Base-by-base conservation (phyloP, 306 rosid species). In the Malus asiatica region DNA sequence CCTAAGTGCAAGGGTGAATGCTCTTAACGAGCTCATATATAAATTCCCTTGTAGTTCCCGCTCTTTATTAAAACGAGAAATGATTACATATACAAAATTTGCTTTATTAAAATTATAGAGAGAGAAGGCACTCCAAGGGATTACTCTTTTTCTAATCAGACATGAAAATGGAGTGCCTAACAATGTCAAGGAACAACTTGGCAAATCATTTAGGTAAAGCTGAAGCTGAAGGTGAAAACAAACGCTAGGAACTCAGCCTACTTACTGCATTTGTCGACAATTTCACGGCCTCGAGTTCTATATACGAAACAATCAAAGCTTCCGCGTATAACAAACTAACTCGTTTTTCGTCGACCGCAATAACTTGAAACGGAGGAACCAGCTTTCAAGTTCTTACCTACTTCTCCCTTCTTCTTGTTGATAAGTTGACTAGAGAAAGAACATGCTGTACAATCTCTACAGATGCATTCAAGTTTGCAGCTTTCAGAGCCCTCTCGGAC, bases 401-500 rank as follows among this genome's bases (percentile, higher is more conserved):
- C 52, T 72, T 63, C 57, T 52, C 48, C 67, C 80, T 80, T 38
- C 80, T 80, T 38, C 73, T 25, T 29, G 77, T 80, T 67, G 87
- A 78, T 25, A 42, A 46, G 73, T 81, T 75, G 63, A 88, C 81
- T 13, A 91, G 82, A 51, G 87, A 85, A 40, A 88, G 78, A 80
- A 91, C 77, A 65, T 84, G 95, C 23, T 84, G 85, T 19, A 80
- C 90, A 77, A 91, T 91, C 79, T 85, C 87, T 12, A 79, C 78
- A 18, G 91, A 79, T 82, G 95, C 95, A 75, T 88, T 81, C 44
- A 80, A 86, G 25, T 85, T 87, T 73, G 93, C 90, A 72, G 87
- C 83, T 81, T 86, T 87, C 52, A 89, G 78, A 67, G 95, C 91
- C 89, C 93, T 91, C 80, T 85, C 93, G 23, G 91, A 86, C 95